Evolutionary conservation across 805 yeast species (phyloP).

Genomic region (Jamesozyma hellenica): DNA sequence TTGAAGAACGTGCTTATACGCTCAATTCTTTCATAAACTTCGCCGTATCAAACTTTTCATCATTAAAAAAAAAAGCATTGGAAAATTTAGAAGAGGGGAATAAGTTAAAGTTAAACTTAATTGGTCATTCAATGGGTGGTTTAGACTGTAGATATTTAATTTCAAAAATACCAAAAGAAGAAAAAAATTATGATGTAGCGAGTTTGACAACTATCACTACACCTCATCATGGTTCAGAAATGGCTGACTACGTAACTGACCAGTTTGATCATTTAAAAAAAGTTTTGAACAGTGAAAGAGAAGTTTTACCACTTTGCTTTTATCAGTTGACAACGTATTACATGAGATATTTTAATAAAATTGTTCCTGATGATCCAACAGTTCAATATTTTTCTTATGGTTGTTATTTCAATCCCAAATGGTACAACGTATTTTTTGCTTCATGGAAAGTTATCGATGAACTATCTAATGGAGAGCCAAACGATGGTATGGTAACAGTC

Average conservation of each 20-base stretch:
- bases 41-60: background rate
- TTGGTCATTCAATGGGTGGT: slow-evolving; percentile 95
- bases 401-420: slow-evolving; percentile 54
- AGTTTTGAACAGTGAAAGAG: slow-evolving; percentile 8
- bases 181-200: slow-evolving; percentile 43
- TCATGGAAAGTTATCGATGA: slow-evolving; percentile 55
- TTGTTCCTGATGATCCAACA: slow-evolving; percentile 42
- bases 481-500: slow-evolving; percentile 82
- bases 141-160: slow-evolving; percentile 73
- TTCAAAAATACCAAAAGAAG: slow-evolving; percentile 35
- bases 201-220: slow-evolving; percentile 80
- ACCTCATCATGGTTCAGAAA: slow-evolving; percentile 79
- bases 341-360: slow-evolving; percentile 44
- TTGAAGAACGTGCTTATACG: slow-evolving; percentile 53
- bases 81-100: slow-evolving; percentile 14
- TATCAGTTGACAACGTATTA: slow-evolving; percentile 53
- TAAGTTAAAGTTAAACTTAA: slow-evolving; percentile 41
- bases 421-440: slow-evolving; percentile 49
- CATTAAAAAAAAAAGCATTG: background rate
- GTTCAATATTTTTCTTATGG: slow-evolving; percentile 81
- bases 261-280: slow-evolving; percentile 20
- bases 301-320: slow-evolving; percentile 36
- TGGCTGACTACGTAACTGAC: slow-evolving; percentile 59
- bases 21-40: slow-evolving; percentile 42
- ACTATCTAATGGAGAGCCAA: slow-evolving; percentile 39